Conservation (phyloP, 768 basidiomycete genomes). For the Artomyces pyxidatus region DNA sequence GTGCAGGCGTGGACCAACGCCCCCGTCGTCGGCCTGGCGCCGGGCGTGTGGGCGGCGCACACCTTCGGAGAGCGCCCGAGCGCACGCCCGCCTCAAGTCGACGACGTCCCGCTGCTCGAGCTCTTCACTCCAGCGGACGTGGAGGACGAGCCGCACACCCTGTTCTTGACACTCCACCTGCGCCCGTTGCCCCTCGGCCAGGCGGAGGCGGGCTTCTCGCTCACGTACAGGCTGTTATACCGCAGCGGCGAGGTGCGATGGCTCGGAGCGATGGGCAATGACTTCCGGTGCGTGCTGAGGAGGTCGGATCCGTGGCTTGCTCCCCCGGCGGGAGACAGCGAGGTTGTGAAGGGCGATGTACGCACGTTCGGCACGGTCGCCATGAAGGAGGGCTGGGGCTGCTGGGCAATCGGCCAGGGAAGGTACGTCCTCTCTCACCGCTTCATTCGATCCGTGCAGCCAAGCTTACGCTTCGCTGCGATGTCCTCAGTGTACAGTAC, state of each 20-base stretch:
- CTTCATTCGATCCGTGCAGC: no score
- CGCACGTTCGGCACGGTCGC: constrained; percentile 13
- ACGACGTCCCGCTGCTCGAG: background rate
- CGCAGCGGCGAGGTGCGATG: constrained; percentile 35
- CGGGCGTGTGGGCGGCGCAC: constrained; percentile 15
- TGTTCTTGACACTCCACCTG: constrained; percentile 13
- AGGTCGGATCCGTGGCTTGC: constrained; percentile 18
- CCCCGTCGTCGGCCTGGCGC: constrained; percentile 7
- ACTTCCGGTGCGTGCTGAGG: constrained; percentile 34
- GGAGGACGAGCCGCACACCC: constrained; percentile 11
- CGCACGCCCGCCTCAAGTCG: background rate
- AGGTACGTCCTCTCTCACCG: constrained; percentile 6
- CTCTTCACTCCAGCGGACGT: background rate
- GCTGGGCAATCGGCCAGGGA: constrained; percentile 23
- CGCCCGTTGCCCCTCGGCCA: constrained; percentile 6
- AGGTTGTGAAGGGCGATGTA: constrained; percentile 15
- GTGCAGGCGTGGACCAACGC: constrained; percentile 19
- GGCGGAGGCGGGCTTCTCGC: constrained; percentile 7
- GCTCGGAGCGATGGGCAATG: constrained; percentile 37
- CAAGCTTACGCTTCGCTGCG: background rate
- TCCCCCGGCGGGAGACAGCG: constrained; percentile 20
- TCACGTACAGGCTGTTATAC: constrained; percentile 42
- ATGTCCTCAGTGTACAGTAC: constrained; percentile 9
- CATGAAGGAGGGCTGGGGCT: constrained; percentile 23
- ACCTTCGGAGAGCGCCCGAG: constrained; percentile 9